Percentiles rank a stretch among this genome's conserved stretches.
Evolutionary conservation across 352 stramenopile genomes (phyloP).

Genomic region (Phytophthora palmivora): DNA sequence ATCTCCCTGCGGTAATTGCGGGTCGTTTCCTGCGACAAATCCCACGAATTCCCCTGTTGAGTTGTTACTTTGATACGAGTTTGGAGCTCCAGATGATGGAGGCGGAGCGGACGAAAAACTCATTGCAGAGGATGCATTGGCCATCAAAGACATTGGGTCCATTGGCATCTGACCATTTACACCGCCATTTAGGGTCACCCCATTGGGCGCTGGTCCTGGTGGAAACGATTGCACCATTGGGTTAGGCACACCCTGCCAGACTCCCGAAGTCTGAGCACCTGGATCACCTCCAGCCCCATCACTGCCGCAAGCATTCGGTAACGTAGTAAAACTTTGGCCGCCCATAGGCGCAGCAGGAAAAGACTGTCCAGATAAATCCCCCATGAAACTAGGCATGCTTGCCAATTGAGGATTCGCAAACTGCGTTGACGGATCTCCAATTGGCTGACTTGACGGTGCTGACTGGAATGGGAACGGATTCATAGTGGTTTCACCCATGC

Average conservation of each 20-base stretch:
- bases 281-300: slow-evolving; percentile 12
- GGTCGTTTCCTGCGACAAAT: slow-evolving; percentile 72
- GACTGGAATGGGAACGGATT: slow-evolving; percentile 43
- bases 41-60: slow-evolving; percentile 32
- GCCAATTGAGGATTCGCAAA: slow-evolving; percentile 30
- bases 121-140: slow-evolving; percentile 27
- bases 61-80: slow-evolving; percentile 28
- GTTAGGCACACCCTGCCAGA: slow-evolving; percentile 35
- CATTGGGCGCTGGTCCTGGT: slow-evolving; percentile 14
- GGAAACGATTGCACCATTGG: slow-evolving; percentile 29
- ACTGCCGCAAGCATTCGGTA: slow-evolving; percentile 9
- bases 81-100: slow-evolving; percentile 20
- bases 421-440: slow-evolving; percentile 32
- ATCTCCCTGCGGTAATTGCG: slow-evolving; percentile 43
- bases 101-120: slow-evolving; percentile 23
- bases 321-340: background rate
- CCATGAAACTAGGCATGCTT: slow-evolving; percentile 37
- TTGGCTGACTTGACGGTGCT: slow-evolving; percentile 32
- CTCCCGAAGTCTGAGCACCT: slow-evolving; percentile 9
- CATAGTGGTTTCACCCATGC: slow-evolving; percentile 34
- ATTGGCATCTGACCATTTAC: slow-evolving; percentile 34
- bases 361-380: slow-evolving; percentile 35
- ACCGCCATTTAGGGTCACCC: slow-evolving; percentile 23
- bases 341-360: slow-evolving; percentile 27
- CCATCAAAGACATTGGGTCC: slow-evolving; percentile 32